Evolutionary conservation across 208 protist species (phyloP), one percentile per base, ranked within the genome.

Genomic region (Trypanosoma theileri): DNA sequence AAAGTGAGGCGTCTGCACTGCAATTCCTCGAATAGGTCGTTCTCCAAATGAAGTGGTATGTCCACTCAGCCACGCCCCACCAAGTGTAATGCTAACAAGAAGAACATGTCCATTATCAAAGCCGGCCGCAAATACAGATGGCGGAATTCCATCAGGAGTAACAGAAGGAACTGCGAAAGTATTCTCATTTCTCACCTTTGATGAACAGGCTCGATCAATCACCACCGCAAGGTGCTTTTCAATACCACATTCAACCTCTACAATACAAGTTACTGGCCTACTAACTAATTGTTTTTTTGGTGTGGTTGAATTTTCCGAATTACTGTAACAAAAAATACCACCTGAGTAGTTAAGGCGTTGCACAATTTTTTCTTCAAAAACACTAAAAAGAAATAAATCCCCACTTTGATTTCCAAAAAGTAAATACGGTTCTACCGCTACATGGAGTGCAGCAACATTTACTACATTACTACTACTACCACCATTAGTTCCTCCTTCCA

Each of bases 341-440:
- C 64, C 66, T 51, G 69, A 80, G 65, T 69, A 92, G 79, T 95
- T 95, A 28, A 95, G 73, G 52, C 83, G 84, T 69, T 91, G 83
- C 28, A 95, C 66, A 54, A 93, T 69, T 48, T 75, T 69, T 60
- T 80, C 79, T 48, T 89, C 77, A 41, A 95, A 79, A 3, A 92
- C 72, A 42, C 78, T 84, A 59, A 88, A 86, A 65, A 95, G 60
- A 62, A 93, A 73, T 42, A 92, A 69, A 58, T 93, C 82, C 9
- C 95, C 87, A 68, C 80, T 84, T 63, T 95, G 83, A 56, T 97
- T 95, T 41, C 91, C 84, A 12, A 98, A 66, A 16, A 97, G 45
- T 3, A 95, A 75, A 52, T 85, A 77, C 8, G 97, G 91, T 73
- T 97, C 83, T 21, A 94, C 82, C 8, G 68, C 83, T 60, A 92